Conservation (phyloP, 768 basidiomycete genomes). For the Trametes punicea region DNA sequence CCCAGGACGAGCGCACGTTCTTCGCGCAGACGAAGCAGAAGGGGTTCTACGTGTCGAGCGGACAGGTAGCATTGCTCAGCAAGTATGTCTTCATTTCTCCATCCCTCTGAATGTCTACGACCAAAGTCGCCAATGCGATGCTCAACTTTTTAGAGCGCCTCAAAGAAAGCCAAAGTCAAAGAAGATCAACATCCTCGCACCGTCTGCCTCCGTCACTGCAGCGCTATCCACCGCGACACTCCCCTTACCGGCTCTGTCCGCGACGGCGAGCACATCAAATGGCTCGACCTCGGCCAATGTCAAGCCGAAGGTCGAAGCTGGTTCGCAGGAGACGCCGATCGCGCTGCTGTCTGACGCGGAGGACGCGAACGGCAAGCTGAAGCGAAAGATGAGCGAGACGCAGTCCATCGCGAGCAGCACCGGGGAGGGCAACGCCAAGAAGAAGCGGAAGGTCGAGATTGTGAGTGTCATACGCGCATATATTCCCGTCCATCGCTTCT, state of each 20-base stretch:
- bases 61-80: constrained; percentile 84
- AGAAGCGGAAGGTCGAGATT: constrained; percentile 71
- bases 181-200: constrained; percentile 38
- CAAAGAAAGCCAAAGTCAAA: constrained; percentile 71
- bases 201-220: constrained; percentile 28
- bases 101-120: background rate
- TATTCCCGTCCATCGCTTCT: background rate
- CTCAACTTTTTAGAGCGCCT: constrained; percentile 38
- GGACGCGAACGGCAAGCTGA: constrained; percentile 25
- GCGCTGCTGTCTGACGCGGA: constrained; percentile 41
- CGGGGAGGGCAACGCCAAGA: constrained; percentile 37
- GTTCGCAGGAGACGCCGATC: constrained; percentile 53
- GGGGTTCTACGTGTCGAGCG: constrained; percentile 89
- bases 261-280: background rate
- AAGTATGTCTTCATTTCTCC: constrained; percentile 39
- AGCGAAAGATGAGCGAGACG: constrained; percentile 26
- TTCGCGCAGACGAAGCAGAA: constrained; percentile 90
- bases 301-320: constrained; percentile 34
- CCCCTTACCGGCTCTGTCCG: constrained; percentile 13
- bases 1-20: constrained; percentile 84
- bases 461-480: constrained; percentile 38
- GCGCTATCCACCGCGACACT: constrained; percentile 25
- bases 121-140: background rate
- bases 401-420: constrained; percentile 9
- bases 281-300: constrained; percentile 23